Evolutionary conservation across 2,329 filamentous ascomycete genomes (phyloP).

Genomic region (Colletotrichum nymphaeae): DNA sequence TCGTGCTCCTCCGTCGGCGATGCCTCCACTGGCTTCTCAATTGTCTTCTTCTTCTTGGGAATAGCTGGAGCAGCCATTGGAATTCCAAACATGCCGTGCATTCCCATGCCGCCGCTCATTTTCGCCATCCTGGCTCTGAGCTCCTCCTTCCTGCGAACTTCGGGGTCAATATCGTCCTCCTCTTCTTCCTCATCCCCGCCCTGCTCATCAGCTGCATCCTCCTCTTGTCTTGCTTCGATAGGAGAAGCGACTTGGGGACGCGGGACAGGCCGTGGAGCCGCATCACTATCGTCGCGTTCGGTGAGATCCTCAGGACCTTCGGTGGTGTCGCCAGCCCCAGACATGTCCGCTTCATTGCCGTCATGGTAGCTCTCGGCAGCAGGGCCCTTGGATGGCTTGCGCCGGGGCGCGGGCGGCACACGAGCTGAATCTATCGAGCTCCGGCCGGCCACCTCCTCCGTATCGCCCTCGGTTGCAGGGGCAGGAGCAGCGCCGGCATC

Average conservation of each 20-base stretch:
- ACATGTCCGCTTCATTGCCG: conserved; percentile 74
- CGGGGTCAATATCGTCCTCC: conserved; percentile 88
- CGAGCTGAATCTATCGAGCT: conserved; percentile 61
- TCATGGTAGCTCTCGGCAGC: conserved; percentile 60
- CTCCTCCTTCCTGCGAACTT: conserved; percentile 86
- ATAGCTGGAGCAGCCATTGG: conserved; percentile 63
- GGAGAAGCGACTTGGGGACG: conserved; percentile 53
- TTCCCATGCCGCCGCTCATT: conserved; percentile 97
- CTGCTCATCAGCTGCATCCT: conserved; percentile 61
- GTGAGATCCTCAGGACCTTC: conserved; percentile 71
- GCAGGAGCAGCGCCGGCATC: conserved; percentile 37
- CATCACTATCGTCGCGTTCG: conserved; percentile 81
- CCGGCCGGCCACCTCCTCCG: conserved; percentile 59
- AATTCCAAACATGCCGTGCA: conserved; percentile 93
- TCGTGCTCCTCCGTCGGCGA: conserved; percentile 52
- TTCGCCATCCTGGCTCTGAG: conserved; percentile 96
- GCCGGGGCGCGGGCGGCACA: conserved; percentile 55
- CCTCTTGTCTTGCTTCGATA: conserved; percentile 45
- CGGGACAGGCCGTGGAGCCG: conserved; percentile 54
- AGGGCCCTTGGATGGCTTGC: conserved; percentile 63
- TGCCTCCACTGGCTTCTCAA: conserved; percentile 51
- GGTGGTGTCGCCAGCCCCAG: conserved; percentile 69
- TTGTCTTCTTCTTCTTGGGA: conserved; percentile 67
- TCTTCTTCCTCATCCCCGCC: conserved; percentile 81
- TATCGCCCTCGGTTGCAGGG: conserved; percentile 43